Evolutionary conservation across 805 yeast species (phyloP), one percentile per base, ranked within the genome.

Genomic region (Kluyveromyces lactis): DNA sequence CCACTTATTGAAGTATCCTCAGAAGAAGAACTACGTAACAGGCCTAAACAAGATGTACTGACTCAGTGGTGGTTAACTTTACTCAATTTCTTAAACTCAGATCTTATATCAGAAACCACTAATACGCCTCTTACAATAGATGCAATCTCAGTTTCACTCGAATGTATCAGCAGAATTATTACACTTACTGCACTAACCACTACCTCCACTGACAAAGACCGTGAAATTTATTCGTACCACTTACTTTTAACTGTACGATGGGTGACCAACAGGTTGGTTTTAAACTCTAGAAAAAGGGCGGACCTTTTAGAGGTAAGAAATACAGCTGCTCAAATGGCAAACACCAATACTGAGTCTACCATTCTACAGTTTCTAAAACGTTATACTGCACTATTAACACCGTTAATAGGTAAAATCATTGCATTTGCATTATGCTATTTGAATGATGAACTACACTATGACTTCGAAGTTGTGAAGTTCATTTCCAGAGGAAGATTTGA

Each of bases 1-100:
- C 35, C 26, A 18, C 27, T 32, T 11, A 32, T 21, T 7, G 31
- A 30, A 13, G 16, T 18, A 3, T 36, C 32, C 4, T 30, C 34
- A 7, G 27, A 19, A 10, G 24, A 5, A 7, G 18, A 36, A 11
- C 26, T n/a, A 30, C 5, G 13, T 9, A 12, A 13, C 8, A 15
- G 33, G 17, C 39, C 38, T 1, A 37, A 42, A 26, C 37, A 55
- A 34, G 53, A 52, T 26, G 48, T 48, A 5, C 40, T 57, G 18
- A 42, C 43, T 4, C 63, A 58, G 36, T 60, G 64, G 64, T 60
- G 64, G 64, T 45, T 52, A 1, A 47, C 56, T 1, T 36, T 56
- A 12, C 36, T 58, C 32, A 54, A 55, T 35, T 50, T 50, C 33
- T 40, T 56, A 12, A 49, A 44, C 13, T 47, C 47, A 31, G 53